Percentiles rank a stretch among this genome's conserved stretches.
Evolutionary conservation across 1,284 basidiomycete genomes (phyloP).

Genomic region (Trichosporon faecale): DNA sequence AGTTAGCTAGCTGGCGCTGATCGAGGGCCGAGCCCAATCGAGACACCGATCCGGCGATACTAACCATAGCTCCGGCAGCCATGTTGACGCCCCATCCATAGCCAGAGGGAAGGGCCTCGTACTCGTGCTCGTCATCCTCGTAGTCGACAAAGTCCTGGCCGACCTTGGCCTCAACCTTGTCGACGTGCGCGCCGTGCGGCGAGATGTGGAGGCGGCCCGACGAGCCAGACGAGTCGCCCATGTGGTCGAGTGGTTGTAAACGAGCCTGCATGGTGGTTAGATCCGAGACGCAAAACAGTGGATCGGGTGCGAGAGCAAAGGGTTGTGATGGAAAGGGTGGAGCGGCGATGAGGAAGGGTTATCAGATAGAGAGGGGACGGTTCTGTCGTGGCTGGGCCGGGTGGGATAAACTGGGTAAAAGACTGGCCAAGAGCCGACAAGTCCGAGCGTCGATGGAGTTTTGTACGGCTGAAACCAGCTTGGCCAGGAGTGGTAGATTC

Average conservation of each 20-base stretch:
- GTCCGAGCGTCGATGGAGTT: conserved; percentile 6
- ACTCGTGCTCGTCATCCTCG: conserved; percentile 51
- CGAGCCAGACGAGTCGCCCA: conserved; percentile 9
- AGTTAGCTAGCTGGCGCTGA: background rate
- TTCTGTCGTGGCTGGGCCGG: background rate
- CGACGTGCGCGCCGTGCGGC: conserved; percentile 26
- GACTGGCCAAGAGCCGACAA: background rate
- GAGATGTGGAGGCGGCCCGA: conserved; percentile 28
- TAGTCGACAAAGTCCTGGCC: conserved; percentile 18
- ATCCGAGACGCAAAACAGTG: background rate
- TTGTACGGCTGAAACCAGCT: background rate
- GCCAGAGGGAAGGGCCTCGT: conserved; percentile 52
- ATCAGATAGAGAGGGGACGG: conserved; percentile 7
- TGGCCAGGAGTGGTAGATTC: background rate
- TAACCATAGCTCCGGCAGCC: conserved; percentile 90
- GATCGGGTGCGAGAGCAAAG: conserved; percentile 2
- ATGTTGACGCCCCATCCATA: conserved; percentile 71
- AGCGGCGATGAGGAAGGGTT: background rate
- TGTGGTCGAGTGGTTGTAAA: conserved; percentile 4
- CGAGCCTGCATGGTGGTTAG: conserved; percentile 12
- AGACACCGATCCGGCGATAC: conserved; percentile 41
- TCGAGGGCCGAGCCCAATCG: background rate
- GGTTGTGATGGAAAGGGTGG: background rate
- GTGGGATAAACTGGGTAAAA: background rate
- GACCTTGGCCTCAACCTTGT: conserved; percentile 21